A percentile compares a stretch with the other conserved stretches of the same genome.
Evolutionary conservation across 768 basidiomycete genomes (phyloP).

Genomic region (Tulasnella sp.): DNA sequence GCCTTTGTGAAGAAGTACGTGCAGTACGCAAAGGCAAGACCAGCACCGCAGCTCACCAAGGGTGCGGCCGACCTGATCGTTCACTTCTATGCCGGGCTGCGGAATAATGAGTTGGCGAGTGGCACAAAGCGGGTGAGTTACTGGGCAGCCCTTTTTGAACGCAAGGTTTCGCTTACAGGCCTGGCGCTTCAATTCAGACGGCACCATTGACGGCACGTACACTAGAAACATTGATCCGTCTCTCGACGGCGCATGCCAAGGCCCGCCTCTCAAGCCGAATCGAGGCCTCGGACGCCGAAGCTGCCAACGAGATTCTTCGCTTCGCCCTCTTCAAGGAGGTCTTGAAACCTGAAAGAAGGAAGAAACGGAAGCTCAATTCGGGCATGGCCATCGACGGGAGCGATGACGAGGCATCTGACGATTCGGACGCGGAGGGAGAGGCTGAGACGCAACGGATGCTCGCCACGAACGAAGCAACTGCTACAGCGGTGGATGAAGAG

Average conservation of each 20-base stretch:
- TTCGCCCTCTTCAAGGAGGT: slow-evolving; percentile 99
- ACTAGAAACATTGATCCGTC: slow-evolving; percentile 94
- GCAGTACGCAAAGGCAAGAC: slow-evolving; percentile 88
- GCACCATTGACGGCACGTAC: slow-evolving; percentile 97
- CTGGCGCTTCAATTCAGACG: slow-evolving; percentile 44
- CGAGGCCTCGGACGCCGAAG: slow-evolving; percentile 70
- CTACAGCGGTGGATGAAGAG: background rate
- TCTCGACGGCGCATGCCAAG: slow-evolving; percentile 96
- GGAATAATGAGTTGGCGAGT: slow-evolving; percentile 85
- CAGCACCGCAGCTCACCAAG: slow-evolving; percentile 75
- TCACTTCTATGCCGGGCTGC: slow-evolving; percentile 76
- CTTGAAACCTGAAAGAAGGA: slow-evolving; percentile 62
- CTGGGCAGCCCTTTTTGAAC: background rate
- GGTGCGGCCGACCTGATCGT: slow-evolving; percentile 93
- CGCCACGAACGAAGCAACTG: slow-evolving; percentile 1
- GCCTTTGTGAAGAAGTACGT: slow-evolving; percentile 97
- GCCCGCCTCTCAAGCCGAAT: slow-evolving; percentile 80
- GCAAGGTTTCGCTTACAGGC: background rate
- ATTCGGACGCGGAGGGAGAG: slow-evolving; percentile 30
- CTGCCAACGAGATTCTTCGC: slow-evolving; percentile 89
- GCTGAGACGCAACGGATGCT: background rate
- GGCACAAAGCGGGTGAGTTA: slow-evolving; percentile 68
- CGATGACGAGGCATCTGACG: slow-evolving; percentile 37
- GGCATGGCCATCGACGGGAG: slow-evolving; percentile 37
- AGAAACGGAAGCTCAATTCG: slow-evolving; percentile 77